Evolutionary conservation across 345 rosid genomes (phyloP).

Genomic region (Capsella bursapastoris): DNA sequence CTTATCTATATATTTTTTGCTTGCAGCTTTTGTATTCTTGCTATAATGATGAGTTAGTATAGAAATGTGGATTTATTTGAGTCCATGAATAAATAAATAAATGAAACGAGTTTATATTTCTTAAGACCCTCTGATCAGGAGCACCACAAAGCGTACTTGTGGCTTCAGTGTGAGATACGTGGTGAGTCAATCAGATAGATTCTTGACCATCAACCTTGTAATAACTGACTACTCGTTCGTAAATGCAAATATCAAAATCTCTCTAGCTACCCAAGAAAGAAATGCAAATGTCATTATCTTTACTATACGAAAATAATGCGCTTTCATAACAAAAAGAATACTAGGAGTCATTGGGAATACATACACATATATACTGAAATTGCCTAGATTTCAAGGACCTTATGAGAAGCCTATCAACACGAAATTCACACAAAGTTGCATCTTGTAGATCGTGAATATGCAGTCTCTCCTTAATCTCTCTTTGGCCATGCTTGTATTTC

Average conservation of each 20-base stretch:
- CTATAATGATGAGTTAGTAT: background rate
- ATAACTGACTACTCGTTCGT: slow-evolving; percentile 9
- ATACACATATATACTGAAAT: no score
- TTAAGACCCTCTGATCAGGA: background rate
- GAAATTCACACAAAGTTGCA: no score
- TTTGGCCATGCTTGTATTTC: no score
- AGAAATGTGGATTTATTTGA: slow-evolving; percentile 11
- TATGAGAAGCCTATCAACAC: no score
- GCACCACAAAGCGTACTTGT: slow-evolving; percentile 37
- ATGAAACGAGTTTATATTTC: background rate
- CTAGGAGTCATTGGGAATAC: no score
- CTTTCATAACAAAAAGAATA: background rate
- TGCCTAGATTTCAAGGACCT: no score
- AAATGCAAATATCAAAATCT: slow-evolving; percentile 16
- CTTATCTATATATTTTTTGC: slow-evolving; percentile 32
- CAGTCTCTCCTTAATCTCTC: no score
- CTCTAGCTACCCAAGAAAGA: slow-evolving; percentile 1
- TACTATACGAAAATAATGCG: background rate
- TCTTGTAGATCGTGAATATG: no score
- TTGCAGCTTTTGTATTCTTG: slow-evolving; percentile 32
- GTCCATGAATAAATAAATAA: slow-evolving; percentile 29
- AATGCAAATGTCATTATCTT: slow-evolving; percentile 13
- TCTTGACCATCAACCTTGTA: slow-evolving; percentile 21
- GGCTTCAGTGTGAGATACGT: slow-evolving; percentile 37
- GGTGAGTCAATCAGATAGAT: slow-evolving; percentile 28